Base-by-base conservation (phyloP, 1,139 yeast species). In the Meyerozyma sp. region DNA sequence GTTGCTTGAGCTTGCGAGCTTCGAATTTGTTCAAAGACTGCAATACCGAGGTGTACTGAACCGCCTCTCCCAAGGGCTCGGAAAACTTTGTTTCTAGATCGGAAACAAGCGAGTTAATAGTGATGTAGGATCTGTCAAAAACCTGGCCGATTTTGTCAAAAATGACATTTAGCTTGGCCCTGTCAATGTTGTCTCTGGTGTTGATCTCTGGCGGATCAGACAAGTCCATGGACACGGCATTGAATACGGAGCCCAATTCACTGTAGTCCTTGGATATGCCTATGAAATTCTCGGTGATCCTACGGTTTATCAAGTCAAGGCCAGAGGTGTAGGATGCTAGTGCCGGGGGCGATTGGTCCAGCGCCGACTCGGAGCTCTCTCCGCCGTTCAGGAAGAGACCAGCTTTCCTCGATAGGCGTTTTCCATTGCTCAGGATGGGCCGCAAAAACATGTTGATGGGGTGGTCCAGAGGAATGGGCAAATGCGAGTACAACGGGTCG, bases 61-160 rank as follows among this genome's bases (percentile, higher is more conserved):
- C 90, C 14, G 87, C 79, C 57, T 91, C 97, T 6, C 87, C 82
- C 29, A 91, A 67, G 4, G 95, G 95, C 57, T 91, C 98, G 35
- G 88, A 77, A 52, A 90, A 83, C 44, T 81, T 79, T 8, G 88
- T 78, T 49, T 87, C 82, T 39, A 91, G 68, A 39, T 81, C 79
- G 35, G 81, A 77, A n/a, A 84, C 82, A 20, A 91, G 69, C 5
- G 81, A 72, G 49, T 83, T 86, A 34, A 89, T 73, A 11, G 86
- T 75, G 36, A 84, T 70, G 46, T 81, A 82, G 30, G 82, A 80
- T 38, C 86, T 75, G 57, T 89, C 96, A 55, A 85, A 82, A 0
- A 86, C 82, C 57, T 84, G 89, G 4, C 97, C 96, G 11, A 88
- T 75, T 49, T 81, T 79, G 51, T 90, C 95, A 44, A 72, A 60